Percentiles rank a stretch among this genome's conserved stretches.
Evolutionary conservation across 2,329 filamentous ascomycete species (phyloP).

Genomic region (Setomelanomma holmii): DNA sequence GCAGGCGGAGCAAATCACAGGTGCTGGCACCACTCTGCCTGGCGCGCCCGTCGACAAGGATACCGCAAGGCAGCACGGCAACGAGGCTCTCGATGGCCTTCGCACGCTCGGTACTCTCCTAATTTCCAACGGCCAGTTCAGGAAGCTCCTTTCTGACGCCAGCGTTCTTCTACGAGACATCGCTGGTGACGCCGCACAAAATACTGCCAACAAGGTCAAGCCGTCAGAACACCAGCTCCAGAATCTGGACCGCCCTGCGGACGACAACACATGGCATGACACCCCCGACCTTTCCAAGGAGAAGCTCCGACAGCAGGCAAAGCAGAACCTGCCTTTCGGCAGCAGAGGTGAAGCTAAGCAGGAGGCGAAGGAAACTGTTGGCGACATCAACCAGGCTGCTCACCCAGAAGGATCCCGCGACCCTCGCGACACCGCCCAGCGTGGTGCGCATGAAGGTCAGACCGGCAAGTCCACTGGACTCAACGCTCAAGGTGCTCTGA

Average conservation of each 20-base stretch:
- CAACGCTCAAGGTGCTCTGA: slow-evolving; percentile 60
- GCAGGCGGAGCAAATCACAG: slow-evolving; percentile 80
- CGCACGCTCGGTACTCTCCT: slow-evolving; percentile 87
- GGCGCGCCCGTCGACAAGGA: slow-evolving; percentile 76
- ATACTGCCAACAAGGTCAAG: slow-evolving; percentile 75
- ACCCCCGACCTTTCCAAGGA: slow-evolving; percentile 76
- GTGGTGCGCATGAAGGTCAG: slow-evolving; percentile 59
- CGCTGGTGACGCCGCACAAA: slow-evolving; percentile 84
- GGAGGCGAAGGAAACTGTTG: slow-evolving; percentile 65
- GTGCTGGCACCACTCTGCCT: slow-evolving; percentile 67
- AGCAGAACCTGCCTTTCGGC: slow-evolving; percentile 61
- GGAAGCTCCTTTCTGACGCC: slow-evolving; percentile 85
- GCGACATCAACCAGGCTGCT: slow-evolving; percentile 64
- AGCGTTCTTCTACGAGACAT: slow-evolving; percentile 85
- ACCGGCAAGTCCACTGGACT: slow-evolving; percentile 56
- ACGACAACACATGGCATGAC: slow-evolving; percentile 94
- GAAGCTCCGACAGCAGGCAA: slow-evolving; percentile 72
- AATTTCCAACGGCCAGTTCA: slow-evolving; percentile 95
- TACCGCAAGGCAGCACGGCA: slow-evolving; percentile 79
- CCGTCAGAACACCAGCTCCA: slow-evolving; percentile 78
- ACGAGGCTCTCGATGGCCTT: slow-evolving; percentile 82
- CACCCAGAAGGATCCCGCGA: slow-evolving; percentile 64
- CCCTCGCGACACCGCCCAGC: slow-evolving; percentile 61
- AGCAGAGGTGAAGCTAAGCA: slow-evolving; percentile 47
- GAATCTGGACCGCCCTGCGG: slow-evolving; percentile 82